Base-by-base conservation (phyloP, 805 yeast species). In the Lipomyces mesembrius region DNA sequence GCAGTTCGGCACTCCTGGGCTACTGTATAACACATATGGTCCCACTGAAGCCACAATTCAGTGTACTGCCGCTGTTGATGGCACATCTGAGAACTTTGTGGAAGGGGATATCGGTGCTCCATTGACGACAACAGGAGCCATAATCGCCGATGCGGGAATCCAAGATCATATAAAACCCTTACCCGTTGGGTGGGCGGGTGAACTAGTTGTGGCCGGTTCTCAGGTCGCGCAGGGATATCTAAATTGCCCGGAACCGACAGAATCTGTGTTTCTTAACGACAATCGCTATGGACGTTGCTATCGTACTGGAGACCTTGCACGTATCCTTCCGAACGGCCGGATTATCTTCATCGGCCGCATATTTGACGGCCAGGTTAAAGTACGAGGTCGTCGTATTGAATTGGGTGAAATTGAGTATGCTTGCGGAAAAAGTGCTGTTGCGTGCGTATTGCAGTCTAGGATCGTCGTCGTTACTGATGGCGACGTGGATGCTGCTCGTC, bases 381-480 rank as follows among this genome's bases (percentile, higher is more conserved):
- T 75, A 7, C 71, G 75, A 7, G 78, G 78, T 5, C 77, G 74
- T n/a, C 66, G 78, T 20, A 67, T 75, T 22, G 78, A 75, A 43
- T 68, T 75, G 5, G 77, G 75, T 1, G 78, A 75, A 59, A 73
- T 75, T 27, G 77, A 75, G 34, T 51, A 61, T 35, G 71, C 65
- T 2, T 61, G 62, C 20, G 62, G 49, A n/a, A 56, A 43, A 29
- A 52, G 57, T 14, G 64, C 65, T 11, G 59, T 64, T 12, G 71
- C 70, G 6, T 54, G 52, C 14, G 65, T 61, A 8, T 17, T 57
- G 22, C 57, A 43, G 12, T 57, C 51, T 34, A n/a, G 51, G 25
- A 57, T 70, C 34, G 57, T 63, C 8, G 67, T 67, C 11, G 69
- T 60, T 14, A 64, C 60, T 8, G 68, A 61, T 14, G 65, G 62